Evolutionary conservation across 306 rosid genomes (phyloP).

Genomic region (Luffa acutangula): DNA sequence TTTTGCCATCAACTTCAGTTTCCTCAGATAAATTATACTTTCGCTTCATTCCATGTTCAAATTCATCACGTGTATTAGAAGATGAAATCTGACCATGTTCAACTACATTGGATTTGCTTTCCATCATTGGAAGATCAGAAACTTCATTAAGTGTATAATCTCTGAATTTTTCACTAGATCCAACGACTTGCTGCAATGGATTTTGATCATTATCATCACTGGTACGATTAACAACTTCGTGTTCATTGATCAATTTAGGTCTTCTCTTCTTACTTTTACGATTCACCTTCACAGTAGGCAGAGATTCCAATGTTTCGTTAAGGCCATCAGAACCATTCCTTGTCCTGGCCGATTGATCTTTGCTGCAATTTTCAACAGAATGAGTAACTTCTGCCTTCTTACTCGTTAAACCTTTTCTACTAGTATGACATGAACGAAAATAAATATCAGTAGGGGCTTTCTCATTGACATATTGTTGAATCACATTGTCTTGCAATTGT

Average conservation of each 20-base stretch:
- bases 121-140: slow-evolving; percentile 4
- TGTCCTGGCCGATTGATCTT: background rate
- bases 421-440: slow-evolving; percentile 1
- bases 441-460: background rate
- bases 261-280: slow-evolving; percentile 1
- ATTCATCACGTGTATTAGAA: slow-evolving; percentile 12
- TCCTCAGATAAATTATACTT: slow-evolving; percentile 14
- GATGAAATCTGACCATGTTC: slow-evolving; percentile 13
- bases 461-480: slow-evolving; percentile 1
- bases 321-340: background rate
- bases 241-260: background rate
- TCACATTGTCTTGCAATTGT: background rate
- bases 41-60: slow-evolving; percentile 14
- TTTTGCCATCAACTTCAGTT: slow-evolving; percentile 17
- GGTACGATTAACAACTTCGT: background rate
- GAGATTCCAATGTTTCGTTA: background rate
- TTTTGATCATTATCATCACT: slow-evolving; percentile 17
- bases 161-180: slow-evolving; percentile 13
- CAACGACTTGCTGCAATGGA: slow-evolving; percentile 12
- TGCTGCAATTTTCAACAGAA: background rate
- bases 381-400: slow-evolving; percentile 2
- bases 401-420: slow-evolving; percentile 1
- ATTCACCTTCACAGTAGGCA: background rate
- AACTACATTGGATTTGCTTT: slow-evolving; percentile 1
- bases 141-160: slow-evolving; percentile 18